These are phyloP conservation scores for Gremmenia infestans DNA, from an alignment of 2,329 filamentous ascomycete species.

Conservation along the genomic window DNA sequence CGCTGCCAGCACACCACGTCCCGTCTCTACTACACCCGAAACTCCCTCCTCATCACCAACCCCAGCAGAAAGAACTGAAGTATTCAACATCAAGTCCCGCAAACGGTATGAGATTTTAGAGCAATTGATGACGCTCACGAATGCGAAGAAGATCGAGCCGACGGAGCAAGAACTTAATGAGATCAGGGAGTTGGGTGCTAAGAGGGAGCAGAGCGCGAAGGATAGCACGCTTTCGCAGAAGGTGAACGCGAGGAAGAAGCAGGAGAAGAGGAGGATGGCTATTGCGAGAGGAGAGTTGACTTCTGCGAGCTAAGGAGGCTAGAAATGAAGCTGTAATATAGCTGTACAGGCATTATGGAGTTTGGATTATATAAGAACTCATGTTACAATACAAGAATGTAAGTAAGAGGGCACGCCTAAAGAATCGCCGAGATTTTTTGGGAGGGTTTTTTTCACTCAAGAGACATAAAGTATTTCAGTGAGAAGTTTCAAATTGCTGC, in stretches of 20 bases:
- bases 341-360: neutral
- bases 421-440: neutral
- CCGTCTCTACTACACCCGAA: slow-evolving; percentile 33
- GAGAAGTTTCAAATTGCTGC: too few species aligned
- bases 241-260: slow-evolving; percentile 47
- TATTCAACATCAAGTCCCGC: slow-evolving; percentile 59
- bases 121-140: slow-evolving; percentile 57
- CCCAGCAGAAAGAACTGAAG: slow-evolving; percentile 44
- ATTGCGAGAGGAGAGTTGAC: slow-evolving; percentile 40
- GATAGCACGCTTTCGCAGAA: slow-evolving; percentile 52
- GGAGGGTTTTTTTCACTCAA: neutral
- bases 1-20: slow-evolving; percentile 12
- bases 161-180: slow-evolving; percentile 55
- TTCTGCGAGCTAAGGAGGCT: neutral
- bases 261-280: slow-evolving; percentile 60
- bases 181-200: slow-evolving; percentile 52
- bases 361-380: neutral
- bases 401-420: neutral
- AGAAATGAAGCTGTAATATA: neutral
- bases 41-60: slow-evolving; percentile 32
- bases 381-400: neutral
- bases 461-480: too few species aligned
- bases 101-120: slow-evolving; percentile 58
- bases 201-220: slow-evolving; percentile 43
- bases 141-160: slow-evolving; percentile 51